phyloP scores from a whole-genome alignment of 2,329 filamentous ascomycete genomes.

The Dendrostoma leiphaemia region DNA sequence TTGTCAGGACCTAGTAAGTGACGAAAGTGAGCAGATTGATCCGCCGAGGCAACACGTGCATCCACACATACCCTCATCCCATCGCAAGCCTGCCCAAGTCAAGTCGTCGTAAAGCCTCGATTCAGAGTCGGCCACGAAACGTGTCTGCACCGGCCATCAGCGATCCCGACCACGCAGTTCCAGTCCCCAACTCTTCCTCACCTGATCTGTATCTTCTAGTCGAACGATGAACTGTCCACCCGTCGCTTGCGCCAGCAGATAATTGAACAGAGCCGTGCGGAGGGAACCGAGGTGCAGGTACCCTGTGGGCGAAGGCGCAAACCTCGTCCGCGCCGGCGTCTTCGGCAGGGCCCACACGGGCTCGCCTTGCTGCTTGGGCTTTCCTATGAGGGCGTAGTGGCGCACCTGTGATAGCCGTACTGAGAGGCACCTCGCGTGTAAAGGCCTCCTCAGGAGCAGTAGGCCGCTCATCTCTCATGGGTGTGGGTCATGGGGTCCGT shows the following conservation, averaged over 20 bases:
- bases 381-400: constrained; percentile 23
- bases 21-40: no score
- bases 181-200: no score
- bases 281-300: constrained; percentile 90
- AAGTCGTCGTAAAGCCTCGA: constrained; percentile 74
- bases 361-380: constrained; percentile 21
- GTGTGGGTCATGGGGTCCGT: constrained; percentile 1
- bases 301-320: constrained; percentile 93
- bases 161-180: constrained; percentile 35
- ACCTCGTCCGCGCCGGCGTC: constrained; percentile 72
- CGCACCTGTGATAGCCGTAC: constrained; percentile 18
- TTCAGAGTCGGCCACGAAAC: constrained; percentile 79
- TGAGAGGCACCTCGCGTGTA: constrained; percentile 12
- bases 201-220: constrained; percentile 91
- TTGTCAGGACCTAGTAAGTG: constrained; percentile 63
- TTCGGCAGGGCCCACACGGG: constrained; percentile 40
- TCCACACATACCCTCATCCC: constrained; percentile 71
- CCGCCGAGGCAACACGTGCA: no score
- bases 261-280: constrained; percentile 93
- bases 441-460: constrained; percentile 19
- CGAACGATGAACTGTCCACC: constrained; percentile 87
- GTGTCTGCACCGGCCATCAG: constrained; percentile 41
- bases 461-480: constrained; percentile 20
- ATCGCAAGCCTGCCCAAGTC: constrained; percentile 82
- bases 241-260: constrained; percentile 82